These are phyloP conservation scores for Trypanosoma platydactyli DNA, from an alignment of 208 protist species.

Conservation along the genomic window DNA sequence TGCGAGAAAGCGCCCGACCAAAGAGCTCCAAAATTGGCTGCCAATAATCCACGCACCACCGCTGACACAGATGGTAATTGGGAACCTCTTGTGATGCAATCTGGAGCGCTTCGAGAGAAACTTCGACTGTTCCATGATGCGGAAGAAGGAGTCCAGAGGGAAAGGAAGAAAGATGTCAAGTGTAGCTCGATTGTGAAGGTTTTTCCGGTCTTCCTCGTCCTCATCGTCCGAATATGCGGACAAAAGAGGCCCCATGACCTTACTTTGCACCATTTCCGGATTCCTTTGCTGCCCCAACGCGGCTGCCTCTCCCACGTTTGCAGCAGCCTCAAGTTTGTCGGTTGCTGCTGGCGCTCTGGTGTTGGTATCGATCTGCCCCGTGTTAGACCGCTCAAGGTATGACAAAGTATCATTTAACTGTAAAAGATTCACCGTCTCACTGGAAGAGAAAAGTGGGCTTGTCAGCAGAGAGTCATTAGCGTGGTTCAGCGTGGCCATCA, in stretches of 20 bases:
- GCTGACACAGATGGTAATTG: slow-evolving; percentile 69
- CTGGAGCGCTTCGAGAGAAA: slow-evolving; percentile 52
- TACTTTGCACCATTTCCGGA: not conserved
- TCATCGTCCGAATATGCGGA: slow-evolving; percentile 31
- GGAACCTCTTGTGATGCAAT: slow-evolving; percentile 61
- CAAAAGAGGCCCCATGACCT: slow-evolving; percentile 5
- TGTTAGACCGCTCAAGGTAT: no score
- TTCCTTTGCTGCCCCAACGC: slow-evolving; percentile 3
- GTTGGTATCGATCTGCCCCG: no score
- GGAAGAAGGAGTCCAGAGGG: slow-evolving; percentile 66
- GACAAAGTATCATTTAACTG: no score
- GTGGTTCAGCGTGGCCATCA: no score
- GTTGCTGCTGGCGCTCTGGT: no score
- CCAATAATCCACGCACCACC: slow-evolving; percentile 90
- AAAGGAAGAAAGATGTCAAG: slow-evolving; percentile 85
- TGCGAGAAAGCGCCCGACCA: slow-evolving; percentile 77
- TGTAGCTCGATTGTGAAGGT: slow-evolving; percentile 78
- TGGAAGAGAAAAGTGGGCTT: no score
- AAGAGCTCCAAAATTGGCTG: slow-evolving; percentile 71
- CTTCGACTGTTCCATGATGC: slow-evolving; percentile 63
- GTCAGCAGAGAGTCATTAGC: no score
- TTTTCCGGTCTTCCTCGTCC: slow-evolving; percentile 75
- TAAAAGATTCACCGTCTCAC: no score
- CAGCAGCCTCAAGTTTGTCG: not conserved
- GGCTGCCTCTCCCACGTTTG: not conserved